Evolutionary conservation across 306 rosid genomes (phyloP), one percentile per base, ranked within the genome.

Genomic region (Sphenostylis stenocarpa): DNA sequence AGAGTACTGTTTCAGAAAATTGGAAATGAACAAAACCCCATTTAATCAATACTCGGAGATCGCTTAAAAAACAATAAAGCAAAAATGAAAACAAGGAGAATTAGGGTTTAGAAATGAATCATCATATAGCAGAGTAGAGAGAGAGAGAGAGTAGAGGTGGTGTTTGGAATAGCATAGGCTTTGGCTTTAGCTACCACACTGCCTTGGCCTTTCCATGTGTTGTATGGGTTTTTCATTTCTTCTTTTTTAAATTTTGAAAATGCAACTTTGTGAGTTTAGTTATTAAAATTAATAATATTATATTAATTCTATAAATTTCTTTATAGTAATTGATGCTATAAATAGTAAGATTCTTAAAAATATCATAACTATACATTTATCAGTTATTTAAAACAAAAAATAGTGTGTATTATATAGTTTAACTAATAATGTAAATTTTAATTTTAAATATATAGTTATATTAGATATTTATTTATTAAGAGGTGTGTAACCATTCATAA

Each of bases 31-130:
- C 7, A 57, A 67, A 75, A 55, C 3, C 65, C 44, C 66, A 81
- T 26, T 34, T 36, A 11, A 41, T 20, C 29, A 41, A 56, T 52
- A 39, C 56, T 43, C 13, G 15, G 57, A 70, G 74, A 24, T 57
- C 38, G 68, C 23, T 79, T 63, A 34, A 3, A 56, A 63, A 39
- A 19, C 48, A 52, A 31, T 68, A 72, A 72, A 58, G 7, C 47
- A 29, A 71, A n/a, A 34, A 67, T 75, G 63, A 36, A 44, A 74
- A 43, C 49, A 62, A 48, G 29, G 61, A 26, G 79, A 75, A 73
- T 62, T 80, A 84, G 88, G 88, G 88, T 80, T 86, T 75, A 82
- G 60, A 47, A 63, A 57, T 14, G 77, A 56, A 84, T 81, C 79
- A 86, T 84, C 80, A 80, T 44, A 26, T 24, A 51, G 36, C 4